These are phyloP conservation scores for Climacium dendroides DNA, from an alignment of 225 moss, liverwort and hornwort species.

Conservation along the genomic window DNA sequence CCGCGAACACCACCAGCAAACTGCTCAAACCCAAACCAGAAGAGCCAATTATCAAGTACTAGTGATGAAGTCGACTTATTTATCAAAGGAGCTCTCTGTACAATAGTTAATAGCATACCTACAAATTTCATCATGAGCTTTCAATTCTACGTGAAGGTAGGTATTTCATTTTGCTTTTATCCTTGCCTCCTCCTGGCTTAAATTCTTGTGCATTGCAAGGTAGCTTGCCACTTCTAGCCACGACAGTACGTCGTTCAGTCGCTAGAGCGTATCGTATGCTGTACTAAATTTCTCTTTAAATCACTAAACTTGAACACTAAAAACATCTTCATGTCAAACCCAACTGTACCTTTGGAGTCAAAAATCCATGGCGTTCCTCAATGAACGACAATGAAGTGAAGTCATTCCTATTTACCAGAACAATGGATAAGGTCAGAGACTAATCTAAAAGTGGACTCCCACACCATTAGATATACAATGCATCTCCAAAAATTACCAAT, in stretches of 20 bases:
- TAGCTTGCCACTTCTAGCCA: neutral
- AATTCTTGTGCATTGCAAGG: neutral
- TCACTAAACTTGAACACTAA: neutral
- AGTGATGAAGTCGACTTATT: neutral
- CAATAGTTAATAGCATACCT: neutral
- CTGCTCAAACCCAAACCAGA: conserved; percentile 17
- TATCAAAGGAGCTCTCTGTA: neutral
- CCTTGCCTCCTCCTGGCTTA: neutral
- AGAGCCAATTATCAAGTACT: neutral
- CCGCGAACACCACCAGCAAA: conserved; percentile 24
- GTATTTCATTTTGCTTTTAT: neutral
- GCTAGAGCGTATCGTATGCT: neutral
- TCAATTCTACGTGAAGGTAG: neutral
- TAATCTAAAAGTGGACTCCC: neutral
- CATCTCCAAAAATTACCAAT: neutral
- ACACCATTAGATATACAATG: neutral
- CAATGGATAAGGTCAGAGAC: neutral
- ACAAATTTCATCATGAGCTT: neutral
- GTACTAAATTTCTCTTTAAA: neutral
- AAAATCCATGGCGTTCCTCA: conserved; percentile 23
- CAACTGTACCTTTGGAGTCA: conserved; percentile 16
- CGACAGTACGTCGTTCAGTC: neutral
- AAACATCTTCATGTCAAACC: neutral
- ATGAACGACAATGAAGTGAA: conserved; percentile 2
- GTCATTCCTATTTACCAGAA: neutral